These are phyloP conservation scores for Stachybotrys chlorohalonatus DNA, from an alignment of 2,329 filamentous ascomycete genomes.

Conservation along the genomic window DNA sequence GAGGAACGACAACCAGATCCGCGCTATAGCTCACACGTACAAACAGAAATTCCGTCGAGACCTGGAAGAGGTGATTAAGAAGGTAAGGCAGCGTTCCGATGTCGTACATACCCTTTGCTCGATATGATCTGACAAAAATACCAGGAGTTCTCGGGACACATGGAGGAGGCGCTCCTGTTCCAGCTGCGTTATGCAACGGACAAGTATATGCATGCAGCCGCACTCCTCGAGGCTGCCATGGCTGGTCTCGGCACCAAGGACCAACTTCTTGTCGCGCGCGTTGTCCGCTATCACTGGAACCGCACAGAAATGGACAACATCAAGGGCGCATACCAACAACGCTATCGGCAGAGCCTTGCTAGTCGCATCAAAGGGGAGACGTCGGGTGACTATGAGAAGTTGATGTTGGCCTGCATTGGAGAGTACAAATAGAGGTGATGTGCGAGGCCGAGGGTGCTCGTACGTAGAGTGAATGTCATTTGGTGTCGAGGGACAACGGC, in stretches of 20 bases:
- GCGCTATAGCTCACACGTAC: slow-evolving; percentile 71
- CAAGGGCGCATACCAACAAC: slow-evolving; percentile 66
- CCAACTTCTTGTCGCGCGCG: slow-evolving; percentile 63
- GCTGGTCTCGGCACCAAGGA: slow-evolving; percentile 82
- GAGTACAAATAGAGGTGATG: slow-evolving; percentile 21
- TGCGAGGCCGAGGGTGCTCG: not conserved
- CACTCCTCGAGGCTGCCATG: slow-evolving; percentile 80
- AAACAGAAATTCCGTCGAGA: slow-evolving; percentile 59
- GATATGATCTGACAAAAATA: slow-evolving; percentile 1
- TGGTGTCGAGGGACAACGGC: too few species aligned
- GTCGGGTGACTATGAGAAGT: slow-evolving; percentile 68
- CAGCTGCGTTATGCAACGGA: slow-evolving; percentile 72
- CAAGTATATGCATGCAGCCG: slow-evolving; percentile 75
- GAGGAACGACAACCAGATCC: slow-evolving; percentile 73
- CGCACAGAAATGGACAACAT: slow-evolving; percentile 64
- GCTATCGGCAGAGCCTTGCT: slow-evolving; percentile 58
- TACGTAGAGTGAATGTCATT: too few species aligned
- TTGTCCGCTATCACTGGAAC: slow-evolving; percentile 81
- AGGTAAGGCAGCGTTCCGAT: slow-evolving; percentile 30
- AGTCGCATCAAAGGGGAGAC: slow-evolving; percentile 73
- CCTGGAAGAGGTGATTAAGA: slow-evolving; percentile 66
- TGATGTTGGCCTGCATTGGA: slow-evolving; percentile 63
- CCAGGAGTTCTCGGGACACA: slow-evolving; percentile 81
- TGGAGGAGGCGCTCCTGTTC: slow-evolving; percentile 74
- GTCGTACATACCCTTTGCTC: not conserved